Conservation (phyloP, 352 stramenopile species). For the Sclerospora graminicola region DNA sequence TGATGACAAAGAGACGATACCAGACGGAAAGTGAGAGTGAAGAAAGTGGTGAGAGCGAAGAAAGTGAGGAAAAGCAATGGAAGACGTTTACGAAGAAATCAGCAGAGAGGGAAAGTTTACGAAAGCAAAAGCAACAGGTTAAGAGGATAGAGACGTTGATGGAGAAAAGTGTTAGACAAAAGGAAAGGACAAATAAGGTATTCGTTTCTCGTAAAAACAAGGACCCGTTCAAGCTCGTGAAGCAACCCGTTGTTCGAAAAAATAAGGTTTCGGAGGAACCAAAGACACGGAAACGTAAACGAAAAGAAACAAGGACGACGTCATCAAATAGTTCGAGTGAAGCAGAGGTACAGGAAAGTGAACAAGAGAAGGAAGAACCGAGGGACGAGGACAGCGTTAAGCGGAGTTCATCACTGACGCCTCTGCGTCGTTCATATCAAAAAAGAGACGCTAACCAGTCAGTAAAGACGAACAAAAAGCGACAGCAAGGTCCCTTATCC, state of each 20-base stretch:
- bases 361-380: constrained; percentile 6
- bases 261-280: not conserved
- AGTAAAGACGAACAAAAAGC: not conserved
- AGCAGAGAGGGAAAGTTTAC: constrained; percentile 1
- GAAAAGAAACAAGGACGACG: not conserved
- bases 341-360: constrained; percentile 6
- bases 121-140: constrained; percentile 4
- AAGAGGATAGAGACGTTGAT: not conserved
- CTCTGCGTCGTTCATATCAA: not conserved
- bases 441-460: not conserved
- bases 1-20: not conserved
- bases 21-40: constrained; percentile 7
- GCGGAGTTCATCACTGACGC: not conserved
- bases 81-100: constrained; percentile 11
- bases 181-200: not conserved
- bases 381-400: constrained; percentile 7
- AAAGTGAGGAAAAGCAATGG: constrained; percentile 13
- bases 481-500: not conserved
- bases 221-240: not conserved
- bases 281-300: not conserved
- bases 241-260: constrained; percentile 7
- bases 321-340: constrained; percentile 12
- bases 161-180: not conserved
- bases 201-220: not conserved
- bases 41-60: no score